Percentiles rank a stretch among this genome's conserved stretches.
phyloP scores from a whole-genome alignment of 2,329 filamentous ascomycete species.

The Aureobasidium sp. region DNA sequence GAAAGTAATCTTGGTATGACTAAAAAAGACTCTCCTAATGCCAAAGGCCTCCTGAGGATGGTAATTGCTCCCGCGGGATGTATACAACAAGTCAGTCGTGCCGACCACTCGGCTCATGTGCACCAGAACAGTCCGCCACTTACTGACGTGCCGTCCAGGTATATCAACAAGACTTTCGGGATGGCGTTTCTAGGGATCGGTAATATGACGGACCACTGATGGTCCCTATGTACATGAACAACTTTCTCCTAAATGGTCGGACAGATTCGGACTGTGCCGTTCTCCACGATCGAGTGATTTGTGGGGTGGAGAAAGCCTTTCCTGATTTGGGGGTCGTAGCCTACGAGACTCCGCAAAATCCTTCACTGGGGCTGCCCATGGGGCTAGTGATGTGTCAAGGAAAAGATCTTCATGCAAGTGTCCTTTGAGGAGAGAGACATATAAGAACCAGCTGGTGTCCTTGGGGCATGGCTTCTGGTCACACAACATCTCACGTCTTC shows the following conservation, averaged over 20 bases:
- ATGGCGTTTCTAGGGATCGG: not conserved
- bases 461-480: not conserved
- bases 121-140: not conserved
- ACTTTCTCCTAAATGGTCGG: not conserved
- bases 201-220: not conserved
- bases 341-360: constrained; percentile 2
- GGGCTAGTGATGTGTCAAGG: not conserved
- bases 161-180: not conserved
- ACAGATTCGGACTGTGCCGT: not conserved
- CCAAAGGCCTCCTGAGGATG: too few relatives aligned
- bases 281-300: not conserved
- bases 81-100: not conserved
- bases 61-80: not conserved
- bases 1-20: too few relatives aligned
- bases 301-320: not conserved
- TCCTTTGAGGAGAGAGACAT: not conserved
- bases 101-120: not conserved
- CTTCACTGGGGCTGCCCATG: not conserved
- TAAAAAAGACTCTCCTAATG: too few relatives aligned
- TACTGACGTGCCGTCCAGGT: not conserved
- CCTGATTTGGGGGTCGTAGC: not conserved
- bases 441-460: not conserved
- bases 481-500: not conserved
- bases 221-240: not conserved
- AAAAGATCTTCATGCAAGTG: not conserved